Base-by-base conservation (phyloP, 2,329 filamentous ascomycete species). In the Ascochyta lentis region DNA sequence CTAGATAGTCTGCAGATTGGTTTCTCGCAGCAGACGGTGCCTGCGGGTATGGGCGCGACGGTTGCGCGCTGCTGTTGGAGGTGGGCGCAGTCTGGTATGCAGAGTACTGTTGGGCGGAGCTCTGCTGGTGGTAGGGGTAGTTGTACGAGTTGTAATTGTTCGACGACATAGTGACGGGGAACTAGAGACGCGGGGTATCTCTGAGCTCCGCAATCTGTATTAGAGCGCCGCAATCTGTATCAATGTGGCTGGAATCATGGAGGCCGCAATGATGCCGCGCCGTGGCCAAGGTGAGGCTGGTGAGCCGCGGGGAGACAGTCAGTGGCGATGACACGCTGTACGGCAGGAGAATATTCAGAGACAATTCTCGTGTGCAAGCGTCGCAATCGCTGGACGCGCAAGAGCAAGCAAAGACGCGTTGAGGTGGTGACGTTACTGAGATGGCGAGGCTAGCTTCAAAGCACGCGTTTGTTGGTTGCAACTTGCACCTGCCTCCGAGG, bases 131-230 rank as follows among this genome's bases (percentile, higher is more conserved):
- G 54, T 69, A 66, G 16, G 58, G 51, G 46, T 71, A 68, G 12
- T 59, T 67, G 49, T 72, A 69, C 6, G 54, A 45, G n/a, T 62
- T 64, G 54, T 72, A 67, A 24, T 67, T 65, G 45, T 66, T 69
- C 3, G 66, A 62, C 2, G 67, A 45, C 71, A 75, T 75, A 9
- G 15, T 33, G 44, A 6, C 35, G n/a, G 40, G 33, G 9, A 10
- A 3, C n/a, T 23, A 43, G n/a, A 44, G 31, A 31, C 15, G 16
- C 40, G 15, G 5, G 29, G 24, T 3, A 23, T 42, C 45, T 59
- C 24, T 26, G n/a, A n/a, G n/a, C n/a, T n/a, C n/a, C n/a, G n/a
- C n/a, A n/a, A n/a, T n/a, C n/a, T n/a, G n/a, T n/a, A n/a, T n/a
- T n/a, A n/a, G 31, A 40, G 46, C 48, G 43, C 23, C 34, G 44